Percentiles rank a stretch among this genome's conserved stretches.
Evolutionary conservation across 2,329 filamentous ascomycete species (phyloP).

Genomic region (Parastagonospora avenae): DNA sequence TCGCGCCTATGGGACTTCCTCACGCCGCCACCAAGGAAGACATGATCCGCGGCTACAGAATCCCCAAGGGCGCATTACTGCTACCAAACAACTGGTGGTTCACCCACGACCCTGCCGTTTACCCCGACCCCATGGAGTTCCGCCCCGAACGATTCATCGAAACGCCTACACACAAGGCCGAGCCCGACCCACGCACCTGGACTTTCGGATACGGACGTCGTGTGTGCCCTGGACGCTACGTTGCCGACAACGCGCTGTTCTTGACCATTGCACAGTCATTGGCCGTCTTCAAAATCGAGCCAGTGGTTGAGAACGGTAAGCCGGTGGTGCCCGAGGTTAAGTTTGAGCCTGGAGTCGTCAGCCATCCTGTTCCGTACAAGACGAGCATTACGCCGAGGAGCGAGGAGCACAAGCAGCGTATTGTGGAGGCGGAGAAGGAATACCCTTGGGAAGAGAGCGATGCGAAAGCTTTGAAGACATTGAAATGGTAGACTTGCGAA

Average conservation of each 20-base stretch:
- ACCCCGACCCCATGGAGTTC: slow-evolving; percentile 49
- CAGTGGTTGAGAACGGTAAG: slow-evolving; percentile 45
- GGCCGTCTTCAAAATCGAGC: slow-evolving; percentile 54
- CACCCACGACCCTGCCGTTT: slow-evolving; percentile 48
- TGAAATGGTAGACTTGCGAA: neutral
- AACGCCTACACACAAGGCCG: slow-evolving; percentile 28
- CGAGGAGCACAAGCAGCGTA: slow-evolving; percentile 38
- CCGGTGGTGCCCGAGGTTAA: slow-evolving; percentile 43
- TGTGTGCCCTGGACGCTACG: slow-evolving; percentile 50
- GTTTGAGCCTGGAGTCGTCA: slow-evolving; percentile 46
- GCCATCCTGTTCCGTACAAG: slow-evolving; percentile 48
- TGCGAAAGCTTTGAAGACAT: slow-evolving; percentile 17
- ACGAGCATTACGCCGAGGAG: slow-evolving; percentile 43
- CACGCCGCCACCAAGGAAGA: slow-evolving; percentile 43
- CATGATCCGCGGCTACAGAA: slow-evolving; percentile 46
- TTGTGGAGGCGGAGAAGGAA: slow-evolving; percentile 39
- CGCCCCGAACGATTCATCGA: slow-evolving; percentile 53
- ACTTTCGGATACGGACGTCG: slow-evolving; percentile 52
- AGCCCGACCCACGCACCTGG: slow-evolving; percentile 46
- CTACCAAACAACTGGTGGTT: slow-evolving; percentile 51
- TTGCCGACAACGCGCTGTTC: slow-evolving; percentile 51
- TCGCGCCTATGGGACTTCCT: slow-evolving; percentile 39
- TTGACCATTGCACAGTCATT: slow-evolving; percentile 53
- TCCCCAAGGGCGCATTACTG: slow-evolving; percentile 50
- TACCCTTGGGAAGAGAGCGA: slow-evolving; percentile 51